Evolutionary conservation across 2,329 filamentous ascomycete genomes (phyloP).

Genomic region (Stachybotrys chartarum): DNA sequence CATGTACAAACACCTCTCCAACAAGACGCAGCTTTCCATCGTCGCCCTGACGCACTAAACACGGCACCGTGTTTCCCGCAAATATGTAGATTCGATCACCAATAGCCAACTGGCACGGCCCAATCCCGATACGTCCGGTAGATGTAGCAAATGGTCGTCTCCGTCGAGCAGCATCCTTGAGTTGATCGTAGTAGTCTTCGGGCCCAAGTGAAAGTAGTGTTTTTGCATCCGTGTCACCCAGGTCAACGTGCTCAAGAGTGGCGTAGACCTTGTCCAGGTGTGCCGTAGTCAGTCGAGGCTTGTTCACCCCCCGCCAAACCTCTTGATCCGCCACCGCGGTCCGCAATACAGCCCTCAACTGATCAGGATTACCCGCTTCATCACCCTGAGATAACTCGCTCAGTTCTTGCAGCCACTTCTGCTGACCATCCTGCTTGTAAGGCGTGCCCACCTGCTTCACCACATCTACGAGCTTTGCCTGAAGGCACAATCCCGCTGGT

Average conservation of each 20-base stretch:
- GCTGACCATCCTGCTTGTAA: not conserved
- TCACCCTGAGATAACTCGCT: not conserved
- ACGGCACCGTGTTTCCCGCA: not conserved
- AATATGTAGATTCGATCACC: conserved; percentile 2
- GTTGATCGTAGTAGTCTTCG: conserved; percentile 1
- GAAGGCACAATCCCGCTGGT: not conserved
- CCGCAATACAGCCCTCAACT: not conserved
- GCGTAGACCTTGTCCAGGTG: not conserved
- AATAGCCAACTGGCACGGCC: not conserved
- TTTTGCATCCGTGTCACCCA: not conserved
- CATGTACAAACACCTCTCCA: conserved; percentile 1
- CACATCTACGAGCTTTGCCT: not conserved
- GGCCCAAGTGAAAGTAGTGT: not conserved
- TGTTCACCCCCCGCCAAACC: not conserved
- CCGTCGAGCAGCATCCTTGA: conserved; percentile 1
- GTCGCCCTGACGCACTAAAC: not conserved
- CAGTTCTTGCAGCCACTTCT: not conserved
- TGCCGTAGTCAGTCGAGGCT: not conserved
- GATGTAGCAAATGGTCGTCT: conserved; percentile 1
- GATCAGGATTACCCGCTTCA: not conserved
- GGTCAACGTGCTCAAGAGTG: not conserved
- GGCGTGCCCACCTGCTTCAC: not conserved
- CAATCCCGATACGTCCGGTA: not conserved
- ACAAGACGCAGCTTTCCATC: not conserved
- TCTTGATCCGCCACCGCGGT: conserved; percentile 3